These are phyloP conservation scores for Hypocrella siamensis DNA, from an alignment of 2,329 filamentous ascomycete species.

Conservation along the genomic window DNA sequence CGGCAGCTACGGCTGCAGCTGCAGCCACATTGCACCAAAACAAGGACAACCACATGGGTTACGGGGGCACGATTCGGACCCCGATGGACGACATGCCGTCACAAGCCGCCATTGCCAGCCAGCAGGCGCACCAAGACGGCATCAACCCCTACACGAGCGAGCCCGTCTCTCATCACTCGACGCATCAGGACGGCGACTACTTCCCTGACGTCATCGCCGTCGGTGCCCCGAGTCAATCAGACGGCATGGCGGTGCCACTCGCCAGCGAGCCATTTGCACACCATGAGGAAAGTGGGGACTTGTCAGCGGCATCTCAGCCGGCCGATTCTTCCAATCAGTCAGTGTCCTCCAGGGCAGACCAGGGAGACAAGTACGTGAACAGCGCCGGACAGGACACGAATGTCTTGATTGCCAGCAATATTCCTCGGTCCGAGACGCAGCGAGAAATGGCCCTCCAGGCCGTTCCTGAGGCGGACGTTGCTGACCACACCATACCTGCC, in stretches of 20 bases:
- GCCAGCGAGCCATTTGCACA: not conserved
- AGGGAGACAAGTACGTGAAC: slow-evolving; percentile 6
- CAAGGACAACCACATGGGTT: slow-evolving; percentile 16
- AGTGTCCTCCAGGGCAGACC: not conserved
- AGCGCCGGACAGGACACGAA: slow-evolving; percentile 5
- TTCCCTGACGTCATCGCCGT: slow-evolving; percentile 10
- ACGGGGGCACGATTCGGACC: slow-evolving; percentile 28
- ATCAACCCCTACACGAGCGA: slow-evolving; percentile 41
- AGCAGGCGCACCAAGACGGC: slow-evolving; percentile 36
- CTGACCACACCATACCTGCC: slow-evolving; percentile 4
- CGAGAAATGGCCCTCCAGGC: slow-evolving; percentile 7
- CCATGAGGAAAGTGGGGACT: not conserved
- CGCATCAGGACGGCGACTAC: slow-evolving; percentile 6
- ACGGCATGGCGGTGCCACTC: slow-evolving; percentile 3
- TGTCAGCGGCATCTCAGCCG: not conserved
- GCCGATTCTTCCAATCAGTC: too few relatives aligned
- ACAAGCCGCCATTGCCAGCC: slow-evolving; percentile 31
- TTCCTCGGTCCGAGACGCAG: slow-evolving; percentile 10
- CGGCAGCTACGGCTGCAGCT: slow-evolving; percentile 10
- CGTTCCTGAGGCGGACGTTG: slow-evolving; percentile 6
- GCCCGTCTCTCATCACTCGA: slow-evolving; percentile 13
- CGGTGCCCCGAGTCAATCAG: slow-evolving; percentile 3
- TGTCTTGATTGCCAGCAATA: slow-evolving; percentile 4
- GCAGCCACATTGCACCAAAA: slow-evolving; percentile 8
- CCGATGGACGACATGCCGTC: slow-evolving; percentile 33